These are phyloP conservation scores for Adansonia gregorii DNA, from an alignment of 441 rosid genomes.

Conservation along the genomic window DNA sequence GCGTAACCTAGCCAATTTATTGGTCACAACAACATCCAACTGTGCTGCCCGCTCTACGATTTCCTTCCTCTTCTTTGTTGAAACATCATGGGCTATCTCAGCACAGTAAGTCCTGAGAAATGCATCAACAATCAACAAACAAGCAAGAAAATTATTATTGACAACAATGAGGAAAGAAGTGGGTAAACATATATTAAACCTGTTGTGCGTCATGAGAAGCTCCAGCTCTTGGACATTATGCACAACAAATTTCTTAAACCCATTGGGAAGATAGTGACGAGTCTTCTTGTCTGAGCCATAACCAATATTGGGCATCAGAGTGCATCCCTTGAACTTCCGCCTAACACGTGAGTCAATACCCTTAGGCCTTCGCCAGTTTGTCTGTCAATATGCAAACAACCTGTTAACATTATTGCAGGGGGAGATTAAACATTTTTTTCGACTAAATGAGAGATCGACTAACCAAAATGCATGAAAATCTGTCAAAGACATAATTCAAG, in stretches of 20 bases:
- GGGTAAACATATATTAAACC: slow-evolving; percentile 34
- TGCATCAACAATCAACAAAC: neutral
- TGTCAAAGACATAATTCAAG: neutral
- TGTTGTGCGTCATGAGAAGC: slow-evolving; percentile 78
- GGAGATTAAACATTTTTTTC: neutral
- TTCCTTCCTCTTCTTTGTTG: slow-evolving; percentile 68
- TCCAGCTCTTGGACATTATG: slow-evolving; percentile 65
- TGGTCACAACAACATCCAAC: slow-evolving; percentile 72
- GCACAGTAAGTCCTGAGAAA: slow-evolving; percentile 69
- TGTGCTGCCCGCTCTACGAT: slow-evolving; percentile 73
- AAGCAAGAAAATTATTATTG: no score
- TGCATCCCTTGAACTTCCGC: slow-evolving; percentile 76
- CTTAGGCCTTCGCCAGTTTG: slow-evolving; percentile 74
- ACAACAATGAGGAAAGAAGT: no score
- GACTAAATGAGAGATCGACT: neutral
- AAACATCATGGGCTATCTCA: slow-evolving; percentile 68
- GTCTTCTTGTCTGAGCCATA: slow-evolving; percentile 76
- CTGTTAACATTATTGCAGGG: neutral
- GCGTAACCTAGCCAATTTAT: slow-evolving; percentile 72
- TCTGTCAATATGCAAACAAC: slow-evolving; percentile 31
- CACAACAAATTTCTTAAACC: slow-evolving; percentile 74
- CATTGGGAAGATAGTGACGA: slow-evolving; percentile 75
- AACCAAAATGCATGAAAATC: neutral
- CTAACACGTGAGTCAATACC: slow-evolving; percentile 83
- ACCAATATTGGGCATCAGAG: slow-evolving; percentile 75